Percentiles rank a stretch among this genome's conserved stretches.
phyloP scores from a whole-genome alignment of 2,329 filamentous ascomycete species.

The Graphilbum ipis-grandicollis region DNA sequence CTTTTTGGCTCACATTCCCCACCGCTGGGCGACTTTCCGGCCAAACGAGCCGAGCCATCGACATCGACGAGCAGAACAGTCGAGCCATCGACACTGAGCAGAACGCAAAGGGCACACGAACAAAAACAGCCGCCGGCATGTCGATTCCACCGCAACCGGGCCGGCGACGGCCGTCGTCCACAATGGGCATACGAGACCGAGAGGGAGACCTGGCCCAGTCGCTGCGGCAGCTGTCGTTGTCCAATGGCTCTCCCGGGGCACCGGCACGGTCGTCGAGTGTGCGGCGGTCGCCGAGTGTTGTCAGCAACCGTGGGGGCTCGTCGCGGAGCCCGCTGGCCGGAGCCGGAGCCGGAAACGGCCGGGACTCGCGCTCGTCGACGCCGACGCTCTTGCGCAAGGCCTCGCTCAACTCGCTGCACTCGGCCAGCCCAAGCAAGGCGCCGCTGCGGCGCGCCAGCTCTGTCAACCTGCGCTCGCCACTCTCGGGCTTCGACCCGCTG shows the following conservation, averaged over 20 bases:
- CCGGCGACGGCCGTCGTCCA: background rate
- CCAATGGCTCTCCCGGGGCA: slow-evolving; percentile 1
- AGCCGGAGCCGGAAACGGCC: slow-evolving; percentile 11
- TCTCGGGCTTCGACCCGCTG: slow-evolving; percentile 9
- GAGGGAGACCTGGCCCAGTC: slow-evolving; percentile 8
- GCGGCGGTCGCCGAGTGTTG: slow-evolving; percentile 20
- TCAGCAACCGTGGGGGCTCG: slow-evolving; percentile 14
- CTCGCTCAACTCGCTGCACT: slow-evolving; percentile 38
- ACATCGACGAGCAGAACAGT: too few relatives aligned
- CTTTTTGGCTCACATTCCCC: too few relatives aligned
- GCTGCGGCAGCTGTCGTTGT: slow-evolving; percentile 11
- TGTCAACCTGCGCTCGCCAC: slow-evolving; percentile 22
- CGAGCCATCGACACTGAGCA: too few relatives aligned
- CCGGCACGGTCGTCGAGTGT: slow-evolving; percentile 10
- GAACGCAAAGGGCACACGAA: too few relatives aligned
- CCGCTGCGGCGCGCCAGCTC: slow-evolving; percentile 32
- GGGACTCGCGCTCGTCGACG: slow-evolving; percentile 27
- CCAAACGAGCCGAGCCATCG: too few relatives aligned
- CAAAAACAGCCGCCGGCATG: too few relatives aligned
- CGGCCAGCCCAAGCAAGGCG: slow-evolving; percentile 14
- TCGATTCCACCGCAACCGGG: slow-evolving; percentile 1
- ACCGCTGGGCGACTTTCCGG: too few relatives aligned
- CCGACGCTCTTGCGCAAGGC: slow-evolving; percentile 36
- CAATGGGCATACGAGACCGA: background rate
- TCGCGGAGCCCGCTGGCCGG: slow-evolving; percentile 23